phyloP scores from a whole-genome alignment of 2,329 filamentous ascomycete genomes.

The Drechslerella dactyloides region DNA sequence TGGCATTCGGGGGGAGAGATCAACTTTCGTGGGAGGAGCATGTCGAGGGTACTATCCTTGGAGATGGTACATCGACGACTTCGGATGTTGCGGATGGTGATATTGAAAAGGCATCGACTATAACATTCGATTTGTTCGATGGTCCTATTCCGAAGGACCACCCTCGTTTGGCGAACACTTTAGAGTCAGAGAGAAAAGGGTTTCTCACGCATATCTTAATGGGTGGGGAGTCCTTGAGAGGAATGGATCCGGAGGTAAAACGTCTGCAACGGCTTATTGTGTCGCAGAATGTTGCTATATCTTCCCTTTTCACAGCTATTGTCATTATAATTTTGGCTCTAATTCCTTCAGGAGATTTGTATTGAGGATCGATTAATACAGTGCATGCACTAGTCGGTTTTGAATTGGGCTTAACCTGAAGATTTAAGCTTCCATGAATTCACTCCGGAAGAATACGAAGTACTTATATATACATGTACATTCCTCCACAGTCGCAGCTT shows the following conservation, averaged over 20 bases:
- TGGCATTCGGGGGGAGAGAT: slow-evolving; percentile 27
- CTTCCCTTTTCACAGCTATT: slow-evolving; percentile 10
- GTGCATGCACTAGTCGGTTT: too few species aligned
- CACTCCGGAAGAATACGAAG: too few species aligned
- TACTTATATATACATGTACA: too few species aligned
- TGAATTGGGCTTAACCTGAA: too few species aligned
- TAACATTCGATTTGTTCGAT: slow-evolving; percentile 41
- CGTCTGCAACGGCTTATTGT: slow-evolving; percentile 38
- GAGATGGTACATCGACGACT: slow-evolving; percentile 20
- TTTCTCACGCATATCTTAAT: slow-evolving; percentile 33
- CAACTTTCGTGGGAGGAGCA: slow-evolving; percentile 34
- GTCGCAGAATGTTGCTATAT: slow-evolving; percentile 33
- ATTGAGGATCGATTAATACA: slow-evolving; percentile 6
- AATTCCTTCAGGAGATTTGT: slow-evolving; percentile 23
- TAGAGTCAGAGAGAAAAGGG: slow-evolving; percentile 19
- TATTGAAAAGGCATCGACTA: slow-evolving; percentile 33
- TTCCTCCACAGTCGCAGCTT: too few species aligned
- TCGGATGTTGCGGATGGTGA: slow-evolving; percentile 23
- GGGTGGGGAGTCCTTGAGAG: slow-evolving; percentile 24
- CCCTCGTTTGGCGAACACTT: slow-evolving; percentile 14
- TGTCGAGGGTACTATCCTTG: not conserved
- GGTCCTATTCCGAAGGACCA: slow-evolving; percentile 38
- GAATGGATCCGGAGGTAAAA: slow-evolving; percentile 33
- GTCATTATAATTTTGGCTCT: slow-evolving; percentile 16
- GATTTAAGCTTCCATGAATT: too few species aligned